Conservation (phyloP, 2,329 filamentous ascomycete species). For the Cyphellophora europaea region DNA sequence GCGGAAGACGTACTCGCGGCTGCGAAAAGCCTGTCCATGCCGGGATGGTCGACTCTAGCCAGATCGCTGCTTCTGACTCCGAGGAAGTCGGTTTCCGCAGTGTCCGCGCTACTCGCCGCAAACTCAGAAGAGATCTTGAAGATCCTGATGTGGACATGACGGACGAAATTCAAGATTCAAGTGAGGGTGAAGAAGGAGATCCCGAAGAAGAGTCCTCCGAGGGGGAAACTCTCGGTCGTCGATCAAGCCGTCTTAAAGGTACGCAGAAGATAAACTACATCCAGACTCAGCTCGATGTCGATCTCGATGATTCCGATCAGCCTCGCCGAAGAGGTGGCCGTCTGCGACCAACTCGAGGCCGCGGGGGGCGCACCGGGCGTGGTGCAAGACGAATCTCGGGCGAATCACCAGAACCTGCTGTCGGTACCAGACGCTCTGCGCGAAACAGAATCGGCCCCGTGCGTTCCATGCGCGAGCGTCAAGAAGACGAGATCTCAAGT, state of each 20-base stretch:
- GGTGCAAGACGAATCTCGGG: neutral
- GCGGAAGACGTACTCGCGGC: neutral
- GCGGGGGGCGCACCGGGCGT: neutral
- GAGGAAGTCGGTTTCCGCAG: too few relatives aligned
- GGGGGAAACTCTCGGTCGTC: conserved; percentile 1
- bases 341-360: neutral
- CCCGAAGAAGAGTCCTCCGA: conserved; percentile 4
- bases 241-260: conserved; percentile 4
- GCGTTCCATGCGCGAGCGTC: conserved; percentile 36
- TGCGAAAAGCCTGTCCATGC: neutral
- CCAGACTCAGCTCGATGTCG: conserved; percentile 1
- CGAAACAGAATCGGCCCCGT: conserved; percentile 21
- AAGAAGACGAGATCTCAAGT: conserved; percentile 38
- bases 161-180: neutral
- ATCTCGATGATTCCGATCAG: conserved; percentile 1
- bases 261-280: conserved; percentile 1
- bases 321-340: too few relatives aligned
- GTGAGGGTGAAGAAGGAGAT: conserved; percentile 10
- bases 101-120: too few relatives aligned
- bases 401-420: conserved; percentile 8
- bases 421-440: conserved; percentile 23
- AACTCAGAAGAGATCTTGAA: too few relatives aligned
- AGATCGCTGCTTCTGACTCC: too few relatives aligned
- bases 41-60: neutral
- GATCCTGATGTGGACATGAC: neutral